phyloP scores from a whole-genome alignment of 148 eudicot species.

The Vaccinium darrowii region DNA sequence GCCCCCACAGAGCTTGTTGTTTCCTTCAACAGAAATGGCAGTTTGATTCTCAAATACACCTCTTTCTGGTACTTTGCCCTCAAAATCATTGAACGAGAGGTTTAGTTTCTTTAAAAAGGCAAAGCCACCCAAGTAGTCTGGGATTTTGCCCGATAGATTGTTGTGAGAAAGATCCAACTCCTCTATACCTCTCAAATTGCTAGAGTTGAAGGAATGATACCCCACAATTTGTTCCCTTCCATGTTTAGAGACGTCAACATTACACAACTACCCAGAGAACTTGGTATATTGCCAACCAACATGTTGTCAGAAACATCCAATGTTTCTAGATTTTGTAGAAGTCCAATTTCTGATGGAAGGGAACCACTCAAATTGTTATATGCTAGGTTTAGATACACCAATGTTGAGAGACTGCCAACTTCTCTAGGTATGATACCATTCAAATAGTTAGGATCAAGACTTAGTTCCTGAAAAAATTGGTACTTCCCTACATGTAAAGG shows the following conservation, averaged over 20 bases:
- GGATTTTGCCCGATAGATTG: slow-evolving; percentile 10
- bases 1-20: neutral
- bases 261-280: neutral
- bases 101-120: neutral
- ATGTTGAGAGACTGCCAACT: neutral
- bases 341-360: neutral
- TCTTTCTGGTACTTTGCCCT: neutral
- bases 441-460: neutral
- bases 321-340: neutral
- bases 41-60: neutral
- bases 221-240: neutral
- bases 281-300: neutral
- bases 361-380: neutral
- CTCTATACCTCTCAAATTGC: neutral
- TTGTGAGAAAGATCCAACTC: slow-evolving; percentile 1
- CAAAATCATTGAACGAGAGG: neutral
- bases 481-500: neutral
- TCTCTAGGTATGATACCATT: neutral
- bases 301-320: neutral
- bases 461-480: neutral
- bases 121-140: neutral
- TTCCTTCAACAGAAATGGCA: neutral
- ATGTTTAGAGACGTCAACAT: neutral
- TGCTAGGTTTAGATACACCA: accelerated
- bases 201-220: neutral